Percentiles rank a stretch among this genome's conserved stretches.
Evolutionary conservation across 2,329 filamentous ascomycete species (phyloP).

Genomic region (Albophoma yamanashiensis): DNA sequence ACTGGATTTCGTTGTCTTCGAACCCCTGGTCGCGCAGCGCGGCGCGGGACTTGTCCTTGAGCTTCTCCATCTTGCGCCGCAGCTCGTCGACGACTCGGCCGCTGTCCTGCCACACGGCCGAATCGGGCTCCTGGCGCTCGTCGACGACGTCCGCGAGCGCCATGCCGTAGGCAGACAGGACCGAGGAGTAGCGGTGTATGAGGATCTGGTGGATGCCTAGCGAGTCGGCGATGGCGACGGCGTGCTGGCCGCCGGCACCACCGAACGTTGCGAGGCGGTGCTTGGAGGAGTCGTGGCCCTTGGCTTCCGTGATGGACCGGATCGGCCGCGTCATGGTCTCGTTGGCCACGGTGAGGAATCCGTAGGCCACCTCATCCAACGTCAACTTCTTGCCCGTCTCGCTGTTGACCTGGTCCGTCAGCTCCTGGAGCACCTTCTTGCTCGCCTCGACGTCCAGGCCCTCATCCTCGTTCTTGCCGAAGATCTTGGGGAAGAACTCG

Average conservation of each 20-base stretch:
- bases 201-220: conserved; percentile 31
- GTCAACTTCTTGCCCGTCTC: conserved; percentile 16
- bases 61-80: conserved; percentile 62
- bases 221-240: conserved; percentile 29
- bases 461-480: conserved; percentile 12
- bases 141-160: conserved; percentile 33
- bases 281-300: conserved; percentile 22
- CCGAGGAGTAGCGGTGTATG: conserved; percentile 33
- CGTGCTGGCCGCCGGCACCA: conserved; percentile 31
- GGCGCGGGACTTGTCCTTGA: conserved; percentile 63
- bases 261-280: conserved; percentile 27
- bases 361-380: conserved; percentile 23
- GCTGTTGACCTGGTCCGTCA: conserved; percentile 33
- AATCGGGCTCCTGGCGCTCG: conserved; percentile 33
- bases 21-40: conserved; percentile 73
- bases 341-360: conserved; percentile 24
- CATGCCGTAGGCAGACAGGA: conserved; percentile 36
- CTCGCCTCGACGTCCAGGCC: conserved; percentile 28
- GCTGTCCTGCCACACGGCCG: conserved; percentile 48
- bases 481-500: conserved; percentile 60
- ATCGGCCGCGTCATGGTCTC: conserved; percentile 25
- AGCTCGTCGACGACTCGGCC: conserved; percentile 51
- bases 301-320: conserved; percentile 22
- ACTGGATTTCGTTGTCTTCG: conserved; percentile 34
- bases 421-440: conserved; percentile 25